Evolutionary conservation across 768 basidiomycete genomes (phyloP).

Genomic region (Auriscalpium vulgare): DNA sequence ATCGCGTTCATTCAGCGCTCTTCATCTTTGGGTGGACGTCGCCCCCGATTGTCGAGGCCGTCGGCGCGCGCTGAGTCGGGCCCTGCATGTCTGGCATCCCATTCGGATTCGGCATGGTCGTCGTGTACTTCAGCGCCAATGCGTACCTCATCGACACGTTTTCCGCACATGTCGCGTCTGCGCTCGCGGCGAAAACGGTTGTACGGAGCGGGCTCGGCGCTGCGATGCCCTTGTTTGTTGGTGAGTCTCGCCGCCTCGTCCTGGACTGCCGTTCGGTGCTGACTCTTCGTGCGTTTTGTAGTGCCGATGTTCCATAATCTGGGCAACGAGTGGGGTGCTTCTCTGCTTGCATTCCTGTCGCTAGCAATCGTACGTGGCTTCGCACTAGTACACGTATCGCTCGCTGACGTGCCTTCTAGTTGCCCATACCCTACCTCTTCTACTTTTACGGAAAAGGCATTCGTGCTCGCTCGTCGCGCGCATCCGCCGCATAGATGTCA

Average conservation of each 20-base stretch:
- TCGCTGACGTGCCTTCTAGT: background rate
- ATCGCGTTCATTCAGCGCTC: conserved; percentile 18
- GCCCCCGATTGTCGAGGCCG: conserved; percentile 25
- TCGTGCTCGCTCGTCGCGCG: conserved; percentile 29
- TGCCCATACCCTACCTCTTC: conserved; percentile 31
- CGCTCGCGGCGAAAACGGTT: conserved; percentile 31
- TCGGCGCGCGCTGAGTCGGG: conserved; percentile 30
- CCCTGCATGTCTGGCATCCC: conserved; percentile 27
- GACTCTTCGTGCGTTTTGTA: background rate
- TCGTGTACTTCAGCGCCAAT: conserved; percentile 32
- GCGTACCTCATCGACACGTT: conserved; percentile 50
- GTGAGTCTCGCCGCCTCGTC: background rate
- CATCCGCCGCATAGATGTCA: conserved; percentile 3
- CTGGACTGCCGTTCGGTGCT: background rate
- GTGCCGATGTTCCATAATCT: conserved; percentile 32
- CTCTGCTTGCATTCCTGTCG: conserved; percentile 28
- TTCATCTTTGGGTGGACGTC: conserved; percentile 37
- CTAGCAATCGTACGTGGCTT: conserved; percentile 23
- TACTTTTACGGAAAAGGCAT: conserved; percentile 30
- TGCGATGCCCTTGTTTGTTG: conserved; percentile 28
- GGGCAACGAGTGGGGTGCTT: conserved; percentile 31
- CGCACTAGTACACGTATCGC: background rate
- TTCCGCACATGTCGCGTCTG: conserved; percentile 52
- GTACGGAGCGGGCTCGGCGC: too few species aligned
- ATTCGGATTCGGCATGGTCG: conserved; percentile 31